A percentile compares a stretch with the other conserved stretches of the same genome.
These are phyloP conservation scores for Populus davidiana DNA, from an alignment of 345 rosid species.

Conservation along the genomic window DNA sequence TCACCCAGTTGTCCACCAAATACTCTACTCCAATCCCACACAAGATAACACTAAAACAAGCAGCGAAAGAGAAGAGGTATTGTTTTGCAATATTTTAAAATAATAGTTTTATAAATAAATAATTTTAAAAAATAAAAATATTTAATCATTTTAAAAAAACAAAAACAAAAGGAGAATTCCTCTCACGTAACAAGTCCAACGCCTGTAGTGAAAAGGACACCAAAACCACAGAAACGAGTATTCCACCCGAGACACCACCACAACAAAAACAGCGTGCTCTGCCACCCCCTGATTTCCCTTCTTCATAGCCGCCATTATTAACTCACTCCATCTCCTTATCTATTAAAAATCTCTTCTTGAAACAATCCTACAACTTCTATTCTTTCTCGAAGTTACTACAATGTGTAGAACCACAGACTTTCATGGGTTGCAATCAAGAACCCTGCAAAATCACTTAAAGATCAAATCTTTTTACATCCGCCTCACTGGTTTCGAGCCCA, in stretches of 20 bases:
- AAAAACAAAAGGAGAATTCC: neutral
- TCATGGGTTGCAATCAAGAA: constrained; percentile 18
- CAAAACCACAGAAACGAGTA: too few species aligned
- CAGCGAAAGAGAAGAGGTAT: neutral
- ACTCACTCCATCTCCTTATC: neutral
- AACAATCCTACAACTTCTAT: neutral
- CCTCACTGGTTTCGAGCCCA: constrained; percentile 30
- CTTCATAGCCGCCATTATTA: neutral
- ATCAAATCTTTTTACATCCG: constrained; percentile 61
- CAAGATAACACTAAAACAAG: neutral
- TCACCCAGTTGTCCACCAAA: neutral
- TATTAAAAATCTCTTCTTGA: neutral
- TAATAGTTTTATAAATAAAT: too few species aligned
- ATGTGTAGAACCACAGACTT: constrained; percentile 67
- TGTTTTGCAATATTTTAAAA: too few species aligned
- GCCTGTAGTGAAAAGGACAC: neutral
- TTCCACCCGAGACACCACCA: neutral
- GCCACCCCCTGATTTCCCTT: constrained; percentile 13
- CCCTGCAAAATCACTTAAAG: constrained; percentile 26
- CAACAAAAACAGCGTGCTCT: constrained; percentile 16
- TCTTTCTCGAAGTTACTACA: too few species aligned
- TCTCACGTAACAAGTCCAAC: neutral
- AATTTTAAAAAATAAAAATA: too few species aligned
- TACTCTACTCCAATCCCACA: neutral
- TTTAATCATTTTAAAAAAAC: too few species aligned